A percentile compares a stretch with the other conserved stretches of the same genome.
Evolutionary conservation across 306 rosid genomes (phyloP).

Genomic region (Lathyrus oleraceus): DNA sequence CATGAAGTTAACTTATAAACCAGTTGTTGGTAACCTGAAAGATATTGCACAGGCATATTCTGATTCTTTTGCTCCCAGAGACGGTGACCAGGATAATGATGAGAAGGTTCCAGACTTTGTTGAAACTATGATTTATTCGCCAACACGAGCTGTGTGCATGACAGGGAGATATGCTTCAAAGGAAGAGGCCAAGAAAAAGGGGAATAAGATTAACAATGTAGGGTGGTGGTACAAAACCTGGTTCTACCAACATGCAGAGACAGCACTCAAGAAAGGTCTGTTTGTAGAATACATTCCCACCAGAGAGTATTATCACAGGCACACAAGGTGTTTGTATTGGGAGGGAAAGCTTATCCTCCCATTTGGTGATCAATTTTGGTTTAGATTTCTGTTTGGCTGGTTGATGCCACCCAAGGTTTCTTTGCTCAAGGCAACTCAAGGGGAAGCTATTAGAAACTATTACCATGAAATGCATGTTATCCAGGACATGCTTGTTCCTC

Average conservation of each 20-base stretch:
- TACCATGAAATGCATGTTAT: constrained; percentile 96
- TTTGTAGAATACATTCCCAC: constrained; percentile 94
- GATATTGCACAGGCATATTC: constrained; percentile 76
- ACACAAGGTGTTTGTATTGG: constrained; percentile 94
- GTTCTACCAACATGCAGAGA: constrained; percentile 95
- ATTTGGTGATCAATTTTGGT: constrained; percentile 91
- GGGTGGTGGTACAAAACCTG: constrained; percentile 98
- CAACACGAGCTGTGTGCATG: constrained; percentile 85
- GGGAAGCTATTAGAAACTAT: constrained; percentile 93
- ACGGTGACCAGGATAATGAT: constrained; percentile 81
- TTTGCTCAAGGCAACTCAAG: constrained; percentile 96
- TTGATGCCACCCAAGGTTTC: constrained; percentile 99
- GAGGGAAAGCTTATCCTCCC: constrained; percentile 99
- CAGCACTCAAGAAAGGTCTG: constrained; percentile 79
- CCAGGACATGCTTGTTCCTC: constrained; percentile 95
- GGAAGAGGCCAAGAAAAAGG: constrained; percentile 94
- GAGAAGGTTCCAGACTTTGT: constrained; percentile 94
- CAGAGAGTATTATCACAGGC: constrained; percentile 92
- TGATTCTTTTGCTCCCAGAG: constrained; percentile 91
- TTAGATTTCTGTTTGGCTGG: constrained; percentile 89
- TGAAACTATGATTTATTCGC: constrained; percentile 80
- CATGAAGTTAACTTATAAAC: constrained; percentile 83
- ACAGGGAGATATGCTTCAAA: constrained; percentile 81
- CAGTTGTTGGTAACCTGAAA: constrained; percentile 74
- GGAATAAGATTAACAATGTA: constrained; percentile 73